Conservation (phyloP, 1,139 yeast species). For the Wickerhamiella infanticola region DNA sequence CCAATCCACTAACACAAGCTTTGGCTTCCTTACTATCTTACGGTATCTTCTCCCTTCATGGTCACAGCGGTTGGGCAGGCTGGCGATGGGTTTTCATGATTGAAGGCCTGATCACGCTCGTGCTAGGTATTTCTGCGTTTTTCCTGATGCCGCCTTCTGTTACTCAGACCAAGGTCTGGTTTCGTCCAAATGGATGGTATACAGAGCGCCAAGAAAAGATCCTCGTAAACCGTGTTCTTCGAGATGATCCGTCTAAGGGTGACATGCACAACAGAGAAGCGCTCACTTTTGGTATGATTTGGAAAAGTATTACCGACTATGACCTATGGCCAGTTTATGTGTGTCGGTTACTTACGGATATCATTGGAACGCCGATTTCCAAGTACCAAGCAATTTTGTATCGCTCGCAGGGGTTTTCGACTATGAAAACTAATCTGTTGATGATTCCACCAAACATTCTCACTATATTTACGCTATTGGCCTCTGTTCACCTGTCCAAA, state of each 20-base stretch:
- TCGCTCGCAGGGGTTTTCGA: constrained; percentile 38
- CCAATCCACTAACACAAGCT: constrained; percentile 6
- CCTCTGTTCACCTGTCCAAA: constrained; percentile 24
- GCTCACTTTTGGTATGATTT: constrained; percentile 28
- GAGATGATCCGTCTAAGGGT: constrained; percentile 56
- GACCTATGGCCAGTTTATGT: constrained; percentile 45
- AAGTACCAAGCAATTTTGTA: constrained; percentile 40
- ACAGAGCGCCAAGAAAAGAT: constrained; percentile 42
- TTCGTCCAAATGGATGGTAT: constrained; percentile 43
- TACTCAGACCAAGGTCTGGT: constrained; percentile 37
- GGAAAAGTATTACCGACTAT: constrained; percentile 33
- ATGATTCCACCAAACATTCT: constrained; percentile 36
- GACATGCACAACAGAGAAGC: constrained; percentile 53
- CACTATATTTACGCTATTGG: constrained; percentile 28
- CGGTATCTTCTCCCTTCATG: constrained; percentile 37
- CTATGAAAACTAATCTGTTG: constrained; percentile 39
- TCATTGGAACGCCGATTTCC: constrained; percentile 28
- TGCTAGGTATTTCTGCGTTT: constrained; percentile 35
- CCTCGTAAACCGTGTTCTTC: constrained; percentile 40
- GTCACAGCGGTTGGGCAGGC: constrained; percentile 33
- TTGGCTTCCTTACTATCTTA: constrained; percentile 37
- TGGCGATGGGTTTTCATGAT: constrained; percentile 48
- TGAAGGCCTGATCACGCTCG: constrained; percentile 38
- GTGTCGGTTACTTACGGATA: constrained; percentile 33
- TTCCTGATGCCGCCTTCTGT: constrained; percentile 43